phyloP scores from a whole-genome alignment of 768 basidiomycete species.

The Naematelia aurantialba region DNA sequence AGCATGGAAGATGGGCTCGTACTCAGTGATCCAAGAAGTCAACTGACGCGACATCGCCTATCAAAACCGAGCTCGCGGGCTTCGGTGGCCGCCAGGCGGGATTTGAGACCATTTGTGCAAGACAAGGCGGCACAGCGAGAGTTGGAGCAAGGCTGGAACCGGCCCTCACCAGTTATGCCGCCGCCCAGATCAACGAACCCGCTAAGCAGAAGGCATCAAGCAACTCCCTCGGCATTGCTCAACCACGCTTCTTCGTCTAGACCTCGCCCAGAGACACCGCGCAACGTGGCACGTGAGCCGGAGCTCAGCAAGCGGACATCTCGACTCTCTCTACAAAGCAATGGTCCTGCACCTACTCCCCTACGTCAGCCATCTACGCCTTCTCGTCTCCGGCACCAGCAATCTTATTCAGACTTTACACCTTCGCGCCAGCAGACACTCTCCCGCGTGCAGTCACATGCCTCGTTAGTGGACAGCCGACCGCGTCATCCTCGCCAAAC shows the following conservation, averaged over 20 bases:
- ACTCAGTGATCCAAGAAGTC: slow-evolving; percentile 36
- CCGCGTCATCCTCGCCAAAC: background rate
- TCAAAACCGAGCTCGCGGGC: slow-evolving; percentile 9
- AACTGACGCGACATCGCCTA: slow-evolving; percentile 35
- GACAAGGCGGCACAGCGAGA: slow-evolving; percentile 5
- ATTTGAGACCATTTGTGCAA: slow-evolving; percentile 3
- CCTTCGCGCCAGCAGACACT: slow-evolving; percentile 32
- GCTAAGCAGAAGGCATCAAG: background rate
- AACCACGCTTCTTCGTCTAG: slow-evolving; percentile 5
- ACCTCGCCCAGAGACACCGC: slow-evolving; percentile 7
- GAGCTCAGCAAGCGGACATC: slow-evolving; percentile 11
- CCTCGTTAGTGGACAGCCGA: slow-evolving; percentile 36
- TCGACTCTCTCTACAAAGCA: slow-evolving; percentile 7
- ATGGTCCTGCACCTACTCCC: slow-evolving; percentile 6
- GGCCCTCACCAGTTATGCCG: slow-evolving; percentile 13
- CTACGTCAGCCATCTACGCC: slow-evolving; percentile 23
- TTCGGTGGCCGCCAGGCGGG: background rate
- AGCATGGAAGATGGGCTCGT: slow-evolving; percentile 48
- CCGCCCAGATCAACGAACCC: background rate
- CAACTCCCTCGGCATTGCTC: slow-evolving; percentile 1
- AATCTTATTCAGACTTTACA: slow-evolving; percentile 38
- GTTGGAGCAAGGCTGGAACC: slow-evolving; percentile 34
- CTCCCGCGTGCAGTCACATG: slow-evolving; percentile 37
- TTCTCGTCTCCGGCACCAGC: slow-evolving; percentile 41
- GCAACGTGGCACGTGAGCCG: slow-evolving; percentile 9